Evolutionary conservation across 176 grass and related monocot genomes (phyloP).

Genomic region (Oryza rufipogon): DNA sequence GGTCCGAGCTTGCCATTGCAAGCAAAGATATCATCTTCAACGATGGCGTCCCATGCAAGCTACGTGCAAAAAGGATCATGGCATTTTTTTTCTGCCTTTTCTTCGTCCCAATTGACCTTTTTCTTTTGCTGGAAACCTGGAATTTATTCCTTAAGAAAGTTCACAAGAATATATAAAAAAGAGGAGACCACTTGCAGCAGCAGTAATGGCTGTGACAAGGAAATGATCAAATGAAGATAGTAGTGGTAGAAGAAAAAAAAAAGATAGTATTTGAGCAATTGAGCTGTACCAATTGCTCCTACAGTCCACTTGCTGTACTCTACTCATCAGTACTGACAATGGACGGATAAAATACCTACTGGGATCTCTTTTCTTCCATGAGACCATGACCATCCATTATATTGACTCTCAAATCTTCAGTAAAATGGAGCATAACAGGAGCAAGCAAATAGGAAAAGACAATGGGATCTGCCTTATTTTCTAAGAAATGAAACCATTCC

Average conservation of each 20-base stretch:
- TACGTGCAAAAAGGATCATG: background rate
- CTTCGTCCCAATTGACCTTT: background rate
- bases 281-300: constrained; percentile 12
- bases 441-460: no score
- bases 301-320: constrained; percentile 21
- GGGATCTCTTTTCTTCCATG: background rate
- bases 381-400: background rate
- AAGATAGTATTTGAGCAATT: background rate
- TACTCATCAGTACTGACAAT: constrained; percentile 26
- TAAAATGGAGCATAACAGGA: background rate
- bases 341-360: background rate
- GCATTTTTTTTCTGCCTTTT: background rate
- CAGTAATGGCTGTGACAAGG: constrained; percentile 9
- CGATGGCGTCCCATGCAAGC: constrained; percentile 11
- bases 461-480: background rate
- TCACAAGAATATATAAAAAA: background rate
- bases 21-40: constrained; percentile 15
- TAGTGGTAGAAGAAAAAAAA: no score
- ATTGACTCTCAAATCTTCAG: background rate
- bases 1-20: constrained; percentile 24
- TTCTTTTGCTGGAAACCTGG: constrained; percentile 9
- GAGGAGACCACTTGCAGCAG: constrained; percentile 25
- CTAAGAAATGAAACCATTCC: no score
- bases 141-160: constrained; percentile 34
- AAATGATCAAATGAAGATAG: background rate